Percentiles rank a stretch among this genome's conserved stretches.
Evolutionary conservation across 2,329 filamentous ascomycete species (phyloP).

Genomic region (Tolypocladium capitatum): DNA sequence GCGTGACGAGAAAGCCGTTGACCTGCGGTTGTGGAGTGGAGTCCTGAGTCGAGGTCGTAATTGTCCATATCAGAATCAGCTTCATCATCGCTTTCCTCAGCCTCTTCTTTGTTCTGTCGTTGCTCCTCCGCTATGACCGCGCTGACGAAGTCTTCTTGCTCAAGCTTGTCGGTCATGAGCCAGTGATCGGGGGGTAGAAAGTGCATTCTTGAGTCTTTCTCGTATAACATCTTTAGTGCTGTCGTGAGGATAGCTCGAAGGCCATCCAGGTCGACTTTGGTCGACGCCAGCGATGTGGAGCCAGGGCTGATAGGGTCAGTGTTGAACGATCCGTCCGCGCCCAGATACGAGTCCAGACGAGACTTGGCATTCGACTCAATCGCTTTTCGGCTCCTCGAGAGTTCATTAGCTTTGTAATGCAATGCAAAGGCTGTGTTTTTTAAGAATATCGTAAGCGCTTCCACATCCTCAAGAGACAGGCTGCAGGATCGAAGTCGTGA

Average conservation of each 20-base stretch:
- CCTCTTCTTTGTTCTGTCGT: constrained; percentile 47
- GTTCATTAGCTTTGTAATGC: constrained; percentile 67
- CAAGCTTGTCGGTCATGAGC: constrained; percentile 80
- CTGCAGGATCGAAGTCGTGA: constrained; percentile 49
- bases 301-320: not conserved
- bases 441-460: constrained; percentile 64
- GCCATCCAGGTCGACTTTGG: constrained; percentile 54
- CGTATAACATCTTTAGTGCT: constrained; percentile 77
- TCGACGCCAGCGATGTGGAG: constrained; percentile 4
- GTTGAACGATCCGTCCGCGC: constrained; percentile 1
- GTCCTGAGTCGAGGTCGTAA: constrained; percentile 12
- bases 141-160: constrained; percentile 77
- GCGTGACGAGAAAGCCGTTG: constrained; percentile 49
- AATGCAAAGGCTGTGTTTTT: constrained; percentile 85
- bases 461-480: constrained; percentile 57
- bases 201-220: constrained; percentile 75
- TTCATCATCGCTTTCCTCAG: constrained; percentile 11
- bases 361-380: constrained; percentile 9
- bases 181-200: constrained; percentile 80
- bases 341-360: constrained; percentile 17
- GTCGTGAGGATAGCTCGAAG: constrained; percentile 70
- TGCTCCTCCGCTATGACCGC: constrained; percentile 84
- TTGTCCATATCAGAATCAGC: constrained; percentile 20
- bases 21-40: constrained; percentile 29
- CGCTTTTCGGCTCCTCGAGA: constrained; percentile 19